These are phyloP conservation scores for Stephanodiscus triporus DNA, from an alignment of 108 stramenopile species.

Conservation along the genomic window DNA sequence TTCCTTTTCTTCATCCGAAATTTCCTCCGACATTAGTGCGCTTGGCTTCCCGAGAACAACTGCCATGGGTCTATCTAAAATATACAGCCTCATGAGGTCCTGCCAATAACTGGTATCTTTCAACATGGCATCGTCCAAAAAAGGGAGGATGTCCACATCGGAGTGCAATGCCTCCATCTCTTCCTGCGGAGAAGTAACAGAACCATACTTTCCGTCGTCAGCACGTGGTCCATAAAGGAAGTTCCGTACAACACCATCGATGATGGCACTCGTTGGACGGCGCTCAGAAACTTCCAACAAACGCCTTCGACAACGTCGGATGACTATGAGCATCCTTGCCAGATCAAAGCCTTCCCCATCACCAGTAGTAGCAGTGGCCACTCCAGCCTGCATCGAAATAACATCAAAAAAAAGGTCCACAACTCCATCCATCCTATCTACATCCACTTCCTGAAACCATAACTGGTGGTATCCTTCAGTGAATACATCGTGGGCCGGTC, in stretches of 20 bases:
- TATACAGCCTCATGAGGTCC: slow-evolving; percentile 29
- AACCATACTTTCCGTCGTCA: slow-evolving; percentile 22
- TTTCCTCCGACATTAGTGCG: slow-evolving; percentile 30
- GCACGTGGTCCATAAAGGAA: slow-evolving; percentile 50
- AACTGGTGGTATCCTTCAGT: slow-evolving; percentile 53
- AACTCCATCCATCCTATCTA: slow-evolving; percentile 43
- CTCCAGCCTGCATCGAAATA: slow-evolving; percentile 30
- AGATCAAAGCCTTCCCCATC: slow-evolving; percentile 27
- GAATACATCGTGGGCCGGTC: slow-evolving; percentile 45
- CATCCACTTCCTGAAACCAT: slow-evolving; percentile 49
- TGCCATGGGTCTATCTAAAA: slow-evolving; percentile 50
- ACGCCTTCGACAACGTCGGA: slow-evolving; percentile 41
- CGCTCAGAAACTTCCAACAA: slow-evolving; percentile 38
- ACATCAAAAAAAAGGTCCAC: slow-evolving; percentile 33
- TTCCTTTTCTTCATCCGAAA: slow-evolving; percentile 36
- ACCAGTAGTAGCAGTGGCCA: not conserved
- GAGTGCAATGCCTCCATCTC: slow-evolving; percentile 46
- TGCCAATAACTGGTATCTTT: slow-evolving; percentile 46
- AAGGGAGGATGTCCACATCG: slow-evolving; percentile 37
- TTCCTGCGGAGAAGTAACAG: slow-evolving; percentile 15
- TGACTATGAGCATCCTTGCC: slow-evolving; percentile 39
- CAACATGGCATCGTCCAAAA: slow-evolving; percentile 41
- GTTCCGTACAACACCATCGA: slow-evolving; percentile 47
- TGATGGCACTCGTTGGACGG: slow-evolving; percentile 33
- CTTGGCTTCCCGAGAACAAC: slow-evolving; percentile 54